These are phyloP conservation scores for Sclerotinia nivalis DNA, from an alignment of 2,329 filamentous ascomycete species.

Conservation along the genomic window DNA sequence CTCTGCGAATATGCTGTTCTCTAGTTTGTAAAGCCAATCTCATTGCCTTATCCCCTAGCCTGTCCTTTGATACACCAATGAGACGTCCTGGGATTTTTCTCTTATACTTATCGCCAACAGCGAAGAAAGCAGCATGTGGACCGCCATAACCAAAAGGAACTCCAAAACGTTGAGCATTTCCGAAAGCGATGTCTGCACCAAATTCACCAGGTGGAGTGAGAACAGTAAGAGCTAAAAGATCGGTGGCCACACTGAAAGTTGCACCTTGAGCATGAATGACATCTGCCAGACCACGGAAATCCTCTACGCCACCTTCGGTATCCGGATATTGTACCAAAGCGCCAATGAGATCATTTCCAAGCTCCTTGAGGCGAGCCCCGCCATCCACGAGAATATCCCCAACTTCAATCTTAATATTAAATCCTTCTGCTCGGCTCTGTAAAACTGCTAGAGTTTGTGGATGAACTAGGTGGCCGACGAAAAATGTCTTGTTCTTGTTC, in stretches of 20 bases:
- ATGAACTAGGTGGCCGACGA: slow-evolving; percentile 81
- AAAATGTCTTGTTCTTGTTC: slow-evolving; percentile 73
- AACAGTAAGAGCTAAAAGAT: slow-evolving; percentile 82
- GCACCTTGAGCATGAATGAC: slow-evolving; percentile 75
- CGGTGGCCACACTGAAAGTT: slow-evolving; percentile 84
- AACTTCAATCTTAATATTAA: slow-evolving; percentile 76
- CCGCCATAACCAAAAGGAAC: slow-evolving; percentile 91
- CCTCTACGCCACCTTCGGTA: slow-evolving; percentile 75
- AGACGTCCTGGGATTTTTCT: slow-evolving; percentile 89
- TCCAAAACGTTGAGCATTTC: slow-evolving; percentile 87
- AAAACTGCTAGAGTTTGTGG: slow-evolving; percentile 85
- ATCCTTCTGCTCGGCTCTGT: slow-evolving; percentile 83
- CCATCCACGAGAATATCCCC: slow-evolving; percentile 69
- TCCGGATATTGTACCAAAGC: slow-evolving; percentile 95
- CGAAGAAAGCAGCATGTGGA: slow-evolving; percentile 96
- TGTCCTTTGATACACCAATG: slow-evolving; percentile 88
- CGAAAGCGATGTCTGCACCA: slow-evolving; percentile 93
- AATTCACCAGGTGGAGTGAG: slow-evolving; percentile 91
- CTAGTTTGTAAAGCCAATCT: slow-evolving; percentile 86
- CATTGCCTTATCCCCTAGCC: slow-evolving; percentile 77
- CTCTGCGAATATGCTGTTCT: slow-evolving; percentile 93
- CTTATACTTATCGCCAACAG: slow-evolving; percentile 87
- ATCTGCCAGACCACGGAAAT: slow-evolving; percentile 74
- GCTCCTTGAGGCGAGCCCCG: slow-evolving; percentile 65
- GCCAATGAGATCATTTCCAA: slow-evolving; percentile 81